Percentiles rank a stretch among this genome's conserved stretches.
Conservation (phyloP, 176 grass and related monocot genomes). For the Oryza meyeriana region DNA sequence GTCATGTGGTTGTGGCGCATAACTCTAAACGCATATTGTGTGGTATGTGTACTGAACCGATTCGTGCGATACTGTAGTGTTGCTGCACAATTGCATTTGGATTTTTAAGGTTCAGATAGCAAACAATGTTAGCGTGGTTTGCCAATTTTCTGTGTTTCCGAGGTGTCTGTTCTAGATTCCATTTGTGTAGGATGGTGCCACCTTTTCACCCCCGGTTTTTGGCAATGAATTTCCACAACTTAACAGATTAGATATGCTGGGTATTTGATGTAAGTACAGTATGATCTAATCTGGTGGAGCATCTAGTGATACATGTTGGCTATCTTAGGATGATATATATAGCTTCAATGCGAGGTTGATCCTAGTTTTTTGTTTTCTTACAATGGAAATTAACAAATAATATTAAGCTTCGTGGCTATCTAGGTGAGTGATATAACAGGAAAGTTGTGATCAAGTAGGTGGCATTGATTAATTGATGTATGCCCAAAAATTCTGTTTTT, state of each 20-base stretch:
- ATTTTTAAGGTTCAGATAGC: neutral
- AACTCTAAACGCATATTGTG: neutral
- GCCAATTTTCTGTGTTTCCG: neutral
- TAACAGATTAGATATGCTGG: neutral
- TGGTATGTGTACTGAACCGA: neutral
- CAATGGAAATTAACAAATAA: neutral
- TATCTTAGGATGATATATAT: neutral
- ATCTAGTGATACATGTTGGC: neutral
- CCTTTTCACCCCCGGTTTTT: neutral
- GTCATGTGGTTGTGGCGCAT: conserved; percentile 6
- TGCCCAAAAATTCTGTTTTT: conserved; percentile 2
- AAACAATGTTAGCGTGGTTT: neutral
- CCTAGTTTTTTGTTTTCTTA: neutral
- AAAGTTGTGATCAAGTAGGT: neutral
- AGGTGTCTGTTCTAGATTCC: neutral
- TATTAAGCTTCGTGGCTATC: neutral
- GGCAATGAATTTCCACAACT: neutral
- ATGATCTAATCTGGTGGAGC: neutral
- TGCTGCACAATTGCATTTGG: neutral
- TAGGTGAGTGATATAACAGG: neutral
- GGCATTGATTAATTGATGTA: neutral
- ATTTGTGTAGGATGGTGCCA: neutral
- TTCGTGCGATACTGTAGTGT: neutral
- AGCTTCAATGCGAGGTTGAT: neutral
- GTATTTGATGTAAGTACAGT: neutral